Base-by-base conservation (phyloP, 345 rosid genomes). In the Rhizophora mangle region DNA sequence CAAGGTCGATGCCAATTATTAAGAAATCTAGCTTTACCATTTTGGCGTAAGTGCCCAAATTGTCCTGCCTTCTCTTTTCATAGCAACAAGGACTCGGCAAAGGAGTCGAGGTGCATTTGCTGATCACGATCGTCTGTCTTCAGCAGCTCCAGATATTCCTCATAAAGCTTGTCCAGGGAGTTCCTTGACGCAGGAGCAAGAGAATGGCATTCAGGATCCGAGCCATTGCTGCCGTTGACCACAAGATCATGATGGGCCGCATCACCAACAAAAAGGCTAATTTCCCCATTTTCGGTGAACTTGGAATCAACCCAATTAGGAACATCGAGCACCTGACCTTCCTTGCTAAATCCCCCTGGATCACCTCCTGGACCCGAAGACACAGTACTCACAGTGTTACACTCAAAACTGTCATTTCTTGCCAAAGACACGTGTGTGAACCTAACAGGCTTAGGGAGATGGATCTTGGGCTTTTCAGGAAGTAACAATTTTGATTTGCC, bases 391-490 rank as follows among this genome's bases (percentile, higher is more conserved):
- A 20, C 9, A 3, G 70, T 67, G 5, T 70, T 70, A 46, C 64
- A 54, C 47, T 76, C 81, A 49, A 76, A 74, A 60, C 79, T 80
- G 43, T 83, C 76, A 29, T 68, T 79, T 70, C 79, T 79, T 15
- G 76, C 83, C 4, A 80, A 62, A 15, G 73, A 72, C 16, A 32
- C 64, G 34, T 63, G 73, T 29, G 79, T 64, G 13, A 85, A 67
- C 64, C 88, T 78, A 18, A 68, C 69, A n/a, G 89, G 82, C 61
- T 81, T 82, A 0, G 89, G 88, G 61, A 74, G 84, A 70, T 87
- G 85, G 69, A 88, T 67, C 37, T 82, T 78, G 53, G 77, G 76
- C 71, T 66, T 75, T 24, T 31, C 72, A 2, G 66, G 62, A 15
- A 13, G 18, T 57, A 67, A 67, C 15, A 1, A 39, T n/a, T 54